Percentiles rank a stretch among this genome's conserved stretches.
These are phyloP conservation scores for Tetrapisispora fleetii DNA, from an alignment of 805 yeast genomes.

Conservation along the genomic window DNA sequence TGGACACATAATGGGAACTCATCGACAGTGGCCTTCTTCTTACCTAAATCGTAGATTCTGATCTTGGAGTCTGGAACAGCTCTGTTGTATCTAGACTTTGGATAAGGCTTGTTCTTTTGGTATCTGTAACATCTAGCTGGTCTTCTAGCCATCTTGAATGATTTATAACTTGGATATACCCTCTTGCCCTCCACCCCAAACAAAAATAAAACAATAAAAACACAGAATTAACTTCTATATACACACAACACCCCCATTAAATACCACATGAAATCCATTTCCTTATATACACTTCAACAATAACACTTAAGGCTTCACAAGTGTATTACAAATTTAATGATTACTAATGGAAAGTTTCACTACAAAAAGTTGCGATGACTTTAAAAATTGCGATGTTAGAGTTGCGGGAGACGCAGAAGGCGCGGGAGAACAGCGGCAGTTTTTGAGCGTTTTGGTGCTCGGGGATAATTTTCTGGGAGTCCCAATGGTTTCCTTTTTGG, in stretches of 20 bases:
- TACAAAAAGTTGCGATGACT: neutral
- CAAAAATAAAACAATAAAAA: neutral
- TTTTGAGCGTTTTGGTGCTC: too few relatives aligned
- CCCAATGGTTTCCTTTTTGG: neutral
- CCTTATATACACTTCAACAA: too few relatives aligned
- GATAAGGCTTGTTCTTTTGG: constrained; percentile 99
- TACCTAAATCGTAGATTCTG: constrained; percentile 98
- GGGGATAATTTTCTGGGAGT: neutral
- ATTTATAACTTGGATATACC: neutral
- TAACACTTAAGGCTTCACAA: too few relatives aligned
- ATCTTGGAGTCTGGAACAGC: constrained; percentile 99
- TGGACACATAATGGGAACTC: constrained; percentile 99
- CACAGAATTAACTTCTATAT: too few relatives aligned
- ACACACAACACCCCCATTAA: too few relatives aligned
- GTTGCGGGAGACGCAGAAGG: too few relatives aligned
- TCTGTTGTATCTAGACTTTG: constrained; percentile 99
- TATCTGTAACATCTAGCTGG: constrained; percentile 99
- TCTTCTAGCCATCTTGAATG: constrained; percentile 95
- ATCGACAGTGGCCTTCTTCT: constrained; percentile 99
- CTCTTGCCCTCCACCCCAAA: neutral
- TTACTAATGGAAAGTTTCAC: neutral
- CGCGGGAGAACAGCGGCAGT: too few relatives aligned
- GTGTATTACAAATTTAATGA: too few relatives aligned
- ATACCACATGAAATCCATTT: too few relatives aligned
- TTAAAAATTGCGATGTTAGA: neutral